Percentiles rank a stretch among this genome's conserved stretches.
Evolutionary conservation across 169 alveolate species (phyloP).

Genomic region (Plasmodium fragile): DNA sequence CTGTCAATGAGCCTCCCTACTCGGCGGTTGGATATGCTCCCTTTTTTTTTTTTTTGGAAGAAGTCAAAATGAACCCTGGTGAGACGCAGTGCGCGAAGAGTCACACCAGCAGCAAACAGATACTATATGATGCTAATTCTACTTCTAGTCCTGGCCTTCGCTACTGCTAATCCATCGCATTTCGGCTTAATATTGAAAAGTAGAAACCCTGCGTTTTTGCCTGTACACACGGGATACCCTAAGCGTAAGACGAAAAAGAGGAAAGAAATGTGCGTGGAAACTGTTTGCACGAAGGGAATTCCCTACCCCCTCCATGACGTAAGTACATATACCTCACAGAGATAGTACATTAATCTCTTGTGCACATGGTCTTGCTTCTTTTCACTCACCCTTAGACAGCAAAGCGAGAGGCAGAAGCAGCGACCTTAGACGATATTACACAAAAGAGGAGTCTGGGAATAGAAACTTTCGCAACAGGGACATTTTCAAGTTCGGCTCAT

Average conservation of each 20-base stretch:
- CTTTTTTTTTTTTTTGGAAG: slow-evolving; percentile 1
- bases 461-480: slow-evolving; percentile 4
- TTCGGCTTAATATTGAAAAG: slow-evolving; percentile 38
- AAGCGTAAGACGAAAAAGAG: slow-evolving; percentile 27
- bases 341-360: not conserved
- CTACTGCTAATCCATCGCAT: not conserved
- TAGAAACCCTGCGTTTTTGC: slow-evolving; percentile 49
- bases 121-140: slow-evolving; percentile 61
- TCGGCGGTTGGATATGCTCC: not conserved
- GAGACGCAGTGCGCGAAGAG: slow-evolving; percentile 14
- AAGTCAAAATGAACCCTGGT: slow-evolving; percentile 11
- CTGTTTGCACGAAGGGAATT: not conserved
- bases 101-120: not conserved
- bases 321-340: not conserved
- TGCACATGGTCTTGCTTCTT: not conserved
- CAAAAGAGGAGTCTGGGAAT: not conserved
- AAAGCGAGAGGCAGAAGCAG: not conserved
- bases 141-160: slow-evolving; percentile 25
- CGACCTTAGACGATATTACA: slow-evolving; percentile 14
- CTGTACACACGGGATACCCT: slow-evolving; percentile 13
- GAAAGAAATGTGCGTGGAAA: not conserved
- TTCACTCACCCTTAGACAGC: slow-evolving; percentile 22
- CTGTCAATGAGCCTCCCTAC: not conserved
- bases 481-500: slow-evolving; percentile 11
- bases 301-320: not conserved